Base-by-base conservation (phyloP, 2,329 filamentous ascomycete genomes). In the Colletotrichum salicis region DNA sequence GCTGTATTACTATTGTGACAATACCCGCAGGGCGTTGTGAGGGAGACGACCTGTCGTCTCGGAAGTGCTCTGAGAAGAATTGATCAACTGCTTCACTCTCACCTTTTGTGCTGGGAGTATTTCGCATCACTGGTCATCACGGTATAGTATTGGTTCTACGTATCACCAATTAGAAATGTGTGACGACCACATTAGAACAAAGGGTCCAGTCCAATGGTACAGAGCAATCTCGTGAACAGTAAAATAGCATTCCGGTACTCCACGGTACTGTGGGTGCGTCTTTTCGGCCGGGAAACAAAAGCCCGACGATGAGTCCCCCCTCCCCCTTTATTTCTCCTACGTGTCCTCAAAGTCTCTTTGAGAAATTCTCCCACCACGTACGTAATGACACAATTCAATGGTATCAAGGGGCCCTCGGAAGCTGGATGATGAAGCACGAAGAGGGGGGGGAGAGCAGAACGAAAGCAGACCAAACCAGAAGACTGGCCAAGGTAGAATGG, bases 1-100 rank as follows among this genome's bases (percentile, higher is more conserved):
- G 41, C 31, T 63, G 41, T 65, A 68, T 27, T 41, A 7, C 31
- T 63, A 48, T 69, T 54, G 68, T 62, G 57, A 64, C 33, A 64
- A 69, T 59, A 69, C 64, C 64, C 69, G 22, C n/a, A 27, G 31
- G 27, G 52, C 24, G 24, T 61, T 61, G 13, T 31, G 5, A 29
- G 27, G 13, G 3, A 6, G 5, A 41, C 11, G 24, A 27, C 29
- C 41, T 58, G 64, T 37, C 22, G 33, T 48, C 41, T 48, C 41
- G 19, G 41, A 48, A 48, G 41, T 22, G 41, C 41, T 48, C 41
- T 48, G 41, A 48, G 41, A 48, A 48, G 27, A 48, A 10, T 35
- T 19, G 48, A 63, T 5, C 22, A 8, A 24, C 27, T 59, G 41
- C 52, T 24, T 55, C 59, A 29, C 8, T 35, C 13, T 31, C 24